These are phyloP conservation scores for Daedaleopsis nitida DNA, from an alignment of 768 basidiomycete species.

Conservation along the genomic window DNA sequence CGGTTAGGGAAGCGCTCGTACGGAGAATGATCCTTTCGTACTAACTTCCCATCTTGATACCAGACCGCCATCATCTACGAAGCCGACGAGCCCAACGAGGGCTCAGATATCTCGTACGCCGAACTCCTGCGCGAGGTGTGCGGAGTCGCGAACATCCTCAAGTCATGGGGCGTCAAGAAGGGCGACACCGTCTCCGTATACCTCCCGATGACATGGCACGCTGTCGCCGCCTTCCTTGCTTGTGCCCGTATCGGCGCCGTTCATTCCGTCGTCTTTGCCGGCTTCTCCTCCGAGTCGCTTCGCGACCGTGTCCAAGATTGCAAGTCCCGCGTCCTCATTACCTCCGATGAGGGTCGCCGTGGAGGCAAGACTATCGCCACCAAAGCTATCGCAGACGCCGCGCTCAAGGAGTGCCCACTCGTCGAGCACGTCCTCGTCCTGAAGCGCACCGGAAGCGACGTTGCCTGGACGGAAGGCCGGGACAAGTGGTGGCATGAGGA, in stretches of 20 bases:
- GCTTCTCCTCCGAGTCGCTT: constrained; percentile 93
- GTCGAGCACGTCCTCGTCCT: constrained; percentile 94
- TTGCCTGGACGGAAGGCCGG: constrained; percentile 79
- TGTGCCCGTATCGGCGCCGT: constrained; percentile 96
- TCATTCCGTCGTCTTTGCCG: constrained; percentile 97
- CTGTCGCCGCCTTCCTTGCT: constrained; percentile 94
- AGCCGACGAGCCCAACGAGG: constrained; percentile 89
- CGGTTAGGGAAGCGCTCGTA: too few species aligned
- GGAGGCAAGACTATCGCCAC: constrained; percentile 96
- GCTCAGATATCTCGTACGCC: constrained; percentile 73
- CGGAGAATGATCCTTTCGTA: too few species aligned
- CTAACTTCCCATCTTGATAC: not conserved
- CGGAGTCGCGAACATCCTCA: constrained; percentile 89
- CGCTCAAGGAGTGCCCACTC: constrained; percentile 77
- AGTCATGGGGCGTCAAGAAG: constrained; percentile 86
- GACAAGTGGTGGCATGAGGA: constrained; percentile 99
- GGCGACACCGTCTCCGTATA: constrained; percentile 95
- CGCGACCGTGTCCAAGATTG: constrained; percentile 93
- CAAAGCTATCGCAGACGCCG: constrained; percentile 91
- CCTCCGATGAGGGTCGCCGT: constrained; percentile 90
- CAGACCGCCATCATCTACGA: constrained; percentile 98
- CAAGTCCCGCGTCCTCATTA: constrained; percentile 87
- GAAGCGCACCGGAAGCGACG: constrained; percentile 79
- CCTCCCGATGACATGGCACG: constrained; percentile 94
- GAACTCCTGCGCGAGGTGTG: constrained; percentile 91